Base-by-base conservation (phyloP, 1,139 yeast species). In the Suhomyces kunorum region DNA sequence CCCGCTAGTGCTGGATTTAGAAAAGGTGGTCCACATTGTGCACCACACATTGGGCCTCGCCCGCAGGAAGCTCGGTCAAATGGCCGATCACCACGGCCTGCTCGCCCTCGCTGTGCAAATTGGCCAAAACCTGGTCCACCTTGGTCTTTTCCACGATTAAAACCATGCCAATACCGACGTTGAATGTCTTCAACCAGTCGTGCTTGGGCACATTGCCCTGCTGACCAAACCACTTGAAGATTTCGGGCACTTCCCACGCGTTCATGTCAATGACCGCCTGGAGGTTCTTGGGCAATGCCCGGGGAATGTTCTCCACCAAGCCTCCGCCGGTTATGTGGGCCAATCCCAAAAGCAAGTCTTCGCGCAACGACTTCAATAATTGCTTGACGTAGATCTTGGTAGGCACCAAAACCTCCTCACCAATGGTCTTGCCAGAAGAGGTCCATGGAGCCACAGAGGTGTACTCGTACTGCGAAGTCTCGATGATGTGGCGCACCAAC, bases 271-370 rank as follows among this genome's bases (percentile, higher is more conserved):
- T 79, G 51, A 71, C 74, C 13, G 97, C 98, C 57, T 83, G 83
- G 49, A 92, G 71, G 53, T 80, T 66, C 47, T 79, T 69, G 47
- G 98, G 98, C 48, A 94, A 73, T 19, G 96, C 94, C 61, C 99
- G 81, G 40, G 99, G 99, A 43, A 92, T 82, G 64, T 94, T 94
- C 65, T 94, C 99, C 26, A 92, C 84, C 38, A 94, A 75, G 44
- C 99, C 99, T 58, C 99, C 99, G 46, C 99, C 99, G 17, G 99
- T 94, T 55, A 94, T 92, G 61, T 94, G 96, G 5, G 98, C 96
- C 61, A 94, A 76, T 45, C 97, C 99, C 43, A 88, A 74, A 41
- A 92, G 63, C 46, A 85, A 70, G 34, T 76, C 83, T 57, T 83
- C 70, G 55, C 76, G 77, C 49, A 90, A 77, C 5, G 87, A 80